phyloP scores from a whole-genome alignment of 495 filamentous ascomycete genomes.

The Hypoxylon subgilvum region DNA sequence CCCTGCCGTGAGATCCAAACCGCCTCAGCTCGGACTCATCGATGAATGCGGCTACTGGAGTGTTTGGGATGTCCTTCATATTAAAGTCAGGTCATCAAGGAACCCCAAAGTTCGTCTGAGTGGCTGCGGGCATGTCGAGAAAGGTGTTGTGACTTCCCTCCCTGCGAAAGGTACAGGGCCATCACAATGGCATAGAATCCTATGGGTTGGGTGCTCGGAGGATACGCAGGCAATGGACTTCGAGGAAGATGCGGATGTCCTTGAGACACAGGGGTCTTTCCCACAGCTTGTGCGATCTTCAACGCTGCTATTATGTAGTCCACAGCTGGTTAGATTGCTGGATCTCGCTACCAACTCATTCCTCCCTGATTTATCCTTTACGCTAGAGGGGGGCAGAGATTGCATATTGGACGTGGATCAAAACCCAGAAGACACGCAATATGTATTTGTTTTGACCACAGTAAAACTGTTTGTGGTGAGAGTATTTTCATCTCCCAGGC shows the following conservation, averaged over 20 bases:
- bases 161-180: slow-evolving; percentile 19
- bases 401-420: slow-evolving; percentile 36
- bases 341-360: slow-evolving; percentile 33
- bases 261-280: slow-evolving; percentile 22
- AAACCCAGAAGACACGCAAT: slow-evolving; percentile 32
- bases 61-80: slow-evolving; percentile 67
- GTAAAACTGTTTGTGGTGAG: slow-evolving; percentile 37
- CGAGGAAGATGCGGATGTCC: slow-evolving; percentile 24
- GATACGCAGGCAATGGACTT: slow-evolving; percentile 15
- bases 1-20: slow-evolving; percentile 65
- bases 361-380: slow-evolving; percentile 27
- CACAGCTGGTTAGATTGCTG: slow-evolving; percentile 29
- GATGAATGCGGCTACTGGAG: slow-evolving; percentile 77
- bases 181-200: slow-evolving; percentile 34
- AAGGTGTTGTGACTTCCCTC: slow-evolving; percentile 26
- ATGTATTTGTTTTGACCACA: slow-evolving; percentile 39
- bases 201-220: slow-evolving; percentile 35
- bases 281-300: slow-evolving; percentile 33
- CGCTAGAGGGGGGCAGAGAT: slow-evolving; percentile 24
- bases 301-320: slow-evolving; percentile 34
- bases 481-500: slow-evolving; percentile 18
- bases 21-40: slow-evolving; percentile 70
- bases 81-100: slow-evolving; percentile 19
- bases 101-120: slow-evolving; percentile 14
- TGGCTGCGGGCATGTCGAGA: slow-evolving; percentile 37